Percentiles rank a stretch among this genome's conserved stretches.
phyloP scores from a whole-genome alignment of 371 early-diverging fungal species.

The Syncephalastrum racemosum region DNA sequence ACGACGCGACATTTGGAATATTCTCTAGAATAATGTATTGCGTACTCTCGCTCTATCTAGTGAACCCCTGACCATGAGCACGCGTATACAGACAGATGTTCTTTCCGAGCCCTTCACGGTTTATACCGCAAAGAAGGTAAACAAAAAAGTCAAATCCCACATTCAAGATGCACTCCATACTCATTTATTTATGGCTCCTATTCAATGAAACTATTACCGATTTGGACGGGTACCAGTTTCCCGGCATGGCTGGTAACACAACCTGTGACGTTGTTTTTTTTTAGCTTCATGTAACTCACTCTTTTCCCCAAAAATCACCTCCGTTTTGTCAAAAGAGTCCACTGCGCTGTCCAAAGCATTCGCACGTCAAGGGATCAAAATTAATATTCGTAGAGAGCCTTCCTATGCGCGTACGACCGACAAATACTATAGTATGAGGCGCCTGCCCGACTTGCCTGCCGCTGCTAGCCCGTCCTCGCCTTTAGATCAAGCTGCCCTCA shows the following conservation, averaged over 20 bases:
- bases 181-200: neutral
- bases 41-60: constrained; percentile 13
- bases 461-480: neutral
- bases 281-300: too few species aligned
- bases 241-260: constrained; percentile 60
- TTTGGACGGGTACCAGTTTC: constrained; percentile 33
- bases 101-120: constrained; percentile 45
- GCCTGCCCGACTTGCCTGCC: neutral
- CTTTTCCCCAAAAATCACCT: neutral
- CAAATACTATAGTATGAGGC: constrained; percentile 9
- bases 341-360: constrained; percentile 66
- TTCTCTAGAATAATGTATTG: constrained; percentile 1
- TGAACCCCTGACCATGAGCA: constrained; percentile 25
- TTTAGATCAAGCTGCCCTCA: too few species aligned
- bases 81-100: constrained; percentile 26
- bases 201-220: neutral
- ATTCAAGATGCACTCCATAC: too few species aligned
- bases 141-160: neutral
- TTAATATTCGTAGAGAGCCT: constrained; percentile 59
- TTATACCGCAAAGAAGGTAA: constrained; percentile 43
- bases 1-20: constrained; percentile 15
- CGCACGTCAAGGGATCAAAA: constrained; percentile 65
- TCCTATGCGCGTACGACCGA: constrained; percentile 18
- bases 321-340: constrained; percentile 39
- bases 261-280: neutral